Base-by-base conservation (phyloP, 352 stramenopile species). In the Phytophthora cactorum region DNA sequence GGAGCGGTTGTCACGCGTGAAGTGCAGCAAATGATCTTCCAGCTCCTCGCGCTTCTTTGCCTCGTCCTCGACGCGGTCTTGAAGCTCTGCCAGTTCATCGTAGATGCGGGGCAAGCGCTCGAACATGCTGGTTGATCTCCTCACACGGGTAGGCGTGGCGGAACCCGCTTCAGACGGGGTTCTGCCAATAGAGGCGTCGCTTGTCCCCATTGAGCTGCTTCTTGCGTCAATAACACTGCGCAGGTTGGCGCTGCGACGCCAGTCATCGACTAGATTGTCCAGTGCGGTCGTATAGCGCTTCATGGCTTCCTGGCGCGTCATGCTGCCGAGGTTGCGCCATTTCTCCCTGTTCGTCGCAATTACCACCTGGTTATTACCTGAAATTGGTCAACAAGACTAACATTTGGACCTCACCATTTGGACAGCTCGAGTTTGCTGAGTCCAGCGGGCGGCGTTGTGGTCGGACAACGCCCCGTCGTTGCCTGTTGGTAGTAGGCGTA, bases 231-330 rank as follows among this genome's bases (percentile, higher is more conserved):
- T 45, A 22, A 34, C 14, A 34, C 46, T 77, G 49, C 75, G 72
- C 17, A 86, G 32, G 50, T 72, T 86, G 4, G 84, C 76, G 22
- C 75, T 89, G 54, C 83, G 84, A 34, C 85, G 78, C 85, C 85
- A 95, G 66, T 92, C 83, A 59, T 95, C 85, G 59, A 95, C 85
- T 17, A 93, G 65, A 55, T 91, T 91, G 60, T 95, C 87, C 17
- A 95, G 75, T 34, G 73, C 78, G 15, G 76, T 86, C 9, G 80
- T 92, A 73, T 93, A 95, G 11, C 76, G 70, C 57, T 88, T 86
- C 87, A 92, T 95, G 60, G 87, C 87, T 56, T 91, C 81, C 43
- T 92, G 83, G 25, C 78, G 81, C 6, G 79, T 89, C 79, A 89
- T 88, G 11, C 53, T 52, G n/a, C 84, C 87, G 7, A 95, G 68